These are phyloP conservation scores for Kuraishia borneana DNA, from an alignment of 805 yeast genomes.

Conservation along the genomic window DNA sequence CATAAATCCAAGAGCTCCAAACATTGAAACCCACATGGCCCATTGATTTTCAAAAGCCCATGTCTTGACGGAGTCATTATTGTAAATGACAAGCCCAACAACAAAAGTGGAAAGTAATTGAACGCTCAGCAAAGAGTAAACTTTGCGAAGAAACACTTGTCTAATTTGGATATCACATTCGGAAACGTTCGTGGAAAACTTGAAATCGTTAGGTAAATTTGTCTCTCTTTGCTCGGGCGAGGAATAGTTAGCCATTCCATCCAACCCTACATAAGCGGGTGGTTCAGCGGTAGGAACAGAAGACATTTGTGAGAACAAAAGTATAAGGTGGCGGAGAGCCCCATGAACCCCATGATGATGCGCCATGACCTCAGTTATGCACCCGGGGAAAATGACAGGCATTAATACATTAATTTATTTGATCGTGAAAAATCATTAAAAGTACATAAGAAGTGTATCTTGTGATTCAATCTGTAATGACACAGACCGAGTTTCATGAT, in stretches of 20 bases:
- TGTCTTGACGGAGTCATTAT: constrained; percentile 28
- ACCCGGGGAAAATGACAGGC: no score
- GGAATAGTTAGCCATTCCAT: constrained; percentile 2
- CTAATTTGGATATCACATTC: constrained; percentile 70
- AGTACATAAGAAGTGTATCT: no score
- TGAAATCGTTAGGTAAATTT: constrained; percentile 64
- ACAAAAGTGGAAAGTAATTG: constrained; percentile 56
- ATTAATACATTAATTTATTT: no score
- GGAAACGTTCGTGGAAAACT: constrained; percentile 66
- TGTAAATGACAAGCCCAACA: constrained; percentile 39
- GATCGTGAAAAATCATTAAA: no score
- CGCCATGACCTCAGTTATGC: no score
- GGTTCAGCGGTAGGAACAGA: constrained; percentile 2
- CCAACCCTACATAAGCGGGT: constrained; percentile 1
- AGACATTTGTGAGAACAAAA: not conserved
- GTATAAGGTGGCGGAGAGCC: no score
- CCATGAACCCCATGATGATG: no score
- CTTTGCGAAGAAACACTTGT: constrained; percentile 68
- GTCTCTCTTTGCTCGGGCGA: not conserved
- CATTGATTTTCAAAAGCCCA: constrained; percentile 54
- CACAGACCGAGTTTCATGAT: constrained; percentile 7
- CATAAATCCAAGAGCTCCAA: constrained; percentile 54
- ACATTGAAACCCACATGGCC: constrained; percentile 42
- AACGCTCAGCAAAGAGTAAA: constrained; percentile 55
- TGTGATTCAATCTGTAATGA: constrained; percentile 1